These are phyloP conservation scores for Myriangium duriaei DNA, from an alignment of 2,329 filamentous ascomycete species.

Conservation along the genomic window DNA sequence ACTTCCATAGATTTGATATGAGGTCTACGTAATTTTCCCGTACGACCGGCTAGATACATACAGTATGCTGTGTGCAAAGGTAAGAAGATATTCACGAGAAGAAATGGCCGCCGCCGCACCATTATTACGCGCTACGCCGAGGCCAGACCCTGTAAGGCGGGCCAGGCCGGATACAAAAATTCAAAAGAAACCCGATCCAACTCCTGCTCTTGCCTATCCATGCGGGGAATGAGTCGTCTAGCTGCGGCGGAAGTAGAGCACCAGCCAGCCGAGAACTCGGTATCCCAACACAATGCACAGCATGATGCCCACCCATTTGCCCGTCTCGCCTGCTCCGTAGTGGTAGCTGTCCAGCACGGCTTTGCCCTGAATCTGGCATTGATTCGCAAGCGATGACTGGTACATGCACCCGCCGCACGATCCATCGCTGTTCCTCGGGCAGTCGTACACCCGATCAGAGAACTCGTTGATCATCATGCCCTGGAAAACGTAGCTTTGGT, in stretches of 20 bases:
- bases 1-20: too few relatives aligned
- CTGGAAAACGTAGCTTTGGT: conserved; percentile 75
- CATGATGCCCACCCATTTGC: conserved; percentile 65
- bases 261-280: conserved; percentile 54
- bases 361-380: conserved; percentile 59
- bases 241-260: conserved; percentile 33
- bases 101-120: not conserved
- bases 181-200: not conserved
- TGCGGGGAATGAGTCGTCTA: conserved; percentile 9
- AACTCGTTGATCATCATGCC: conserved; percentile 95
- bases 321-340: conserved; percentile 50
- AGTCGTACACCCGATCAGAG: conserved; percentile 48
- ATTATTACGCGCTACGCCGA: not conserved
- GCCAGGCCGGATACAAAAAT: too few relatives aligned
- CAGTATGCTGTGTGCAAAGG: not conserved
- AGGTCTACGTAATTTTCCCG: too few relatives aligned
- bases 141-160: not conserved
- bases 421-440: conserved; percentile 27
- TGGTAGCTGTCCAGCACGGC: conserved; percentile 59
- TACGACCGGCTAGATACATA: too few relatives aligned
- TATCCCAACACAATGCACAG: conserved; percentile 64
- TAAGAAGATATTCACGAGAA: not conserved
- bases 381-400: conserved; percentile 43
- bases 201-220: not conserved
- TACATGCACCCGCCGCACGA: conserved; percentile 58